Evolutionary conservation across 805 yeast genomes (phyloP), one percentile per base, ranked within the genome.

Genomic region (Candida taoyuanica): DNA sequence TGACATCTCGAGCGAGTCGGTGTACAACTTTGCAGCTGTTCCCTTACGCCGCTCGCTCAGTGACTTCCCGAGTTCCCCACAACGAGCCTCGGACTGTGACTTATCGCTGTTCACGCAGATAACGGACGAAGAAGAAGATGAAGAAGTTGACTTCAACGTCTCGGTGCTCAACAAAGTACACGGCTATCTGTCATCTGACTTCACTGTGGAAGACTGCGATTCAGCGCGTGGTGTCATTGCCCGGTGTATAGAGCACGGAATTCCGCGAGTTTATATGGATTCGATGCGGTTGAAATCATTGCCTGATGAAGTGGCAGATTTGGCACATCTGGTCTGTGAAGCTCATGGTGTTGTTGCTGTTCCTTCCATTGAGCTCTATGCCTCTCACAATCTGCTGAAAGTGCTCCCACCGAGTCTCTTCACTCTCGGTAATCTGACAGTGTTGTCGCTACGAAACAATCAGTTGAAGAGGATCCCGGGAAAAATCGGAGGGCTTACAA

Each of bases 291-390:
- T 78, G 28, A 62, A 59, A 9, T 68, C 68, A 5, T 54, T 78
- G 3, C 84, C 85, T 1, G 76, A 73, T 36, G 81, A 76, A 45
- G 65, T 78, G 20, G 69, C 68, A 35, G 85, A 78, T 51, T 59
- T 78, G 45, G 68, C 74, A 48, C 67, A 76, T 38, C 55, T 76
- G 48, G 78, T 76, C n/a, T 67, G 69, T 39, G 68, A 66, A 44
- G 62, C 58, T 5, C 43, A 49, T 1, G 46, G 48, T 8, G 66
- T 64, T 0, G 53, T 67, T 5, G 52, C 53, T n/a, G 51, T 55
- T 17, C 69, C 73, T 1, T 36, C 48, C 6, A 45, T 68, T 29
- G 77, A 78, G 42, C 58, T 78, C 5, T 76, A 71, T 49, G 67
- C 77, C 4, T 62, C 74, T 3, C 67, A 71, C 34, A 78, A 78